Conservation (phyloP, 2,329 filamentous ascomycete species). For the Beauveria medogensis region DNA sequence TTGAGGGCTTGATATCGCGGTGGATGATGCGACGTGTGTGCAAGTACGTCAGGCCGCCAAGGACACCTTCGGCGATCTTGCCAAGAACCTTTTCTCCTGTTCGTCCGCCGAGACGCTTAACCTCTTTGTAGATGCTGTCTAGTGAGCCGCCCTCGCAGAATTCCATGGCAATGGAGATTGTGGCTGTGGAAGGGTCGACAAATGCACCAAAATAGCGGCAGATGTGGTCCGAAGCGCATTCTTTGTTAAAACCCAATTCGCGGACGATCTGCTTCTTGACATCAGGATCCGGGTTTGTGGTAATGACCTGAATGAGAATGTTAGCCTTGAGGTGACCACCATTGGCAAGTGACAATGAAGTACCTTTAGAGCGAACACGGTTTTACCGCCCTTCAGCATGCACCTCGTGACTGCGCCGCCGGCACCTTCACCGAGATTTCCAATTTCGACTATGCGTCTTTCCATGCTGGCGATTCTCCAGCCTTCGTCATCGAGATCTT, state of each 20-base stretch:
- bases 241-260: conserved; percentile 96
- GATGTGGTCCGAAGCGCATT: conserved; percentile 91
- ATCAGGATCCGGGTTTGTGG: conserved; percentile 93
- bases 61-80: conserved; percentile 90
- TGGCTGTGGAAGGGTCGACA: conserved; percentile 89
- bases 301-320: conserved; percentile 67
- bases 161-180: conserved; percentile 98
- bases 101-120: conserved; percentile 87
- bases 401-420: conserved; percentile 92
- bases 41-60: conserved; percentile 89
- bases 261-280: conserved; percentile 98
- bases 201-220: conserved; percentile 97
- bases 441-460: conserved; percentile 78
- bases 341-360: conserved; percentile 15
- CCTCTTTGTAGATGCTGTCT: conserved; percentile 94
- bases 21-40: conserved; percentile 97
- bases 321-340: conserved; percentile 13
- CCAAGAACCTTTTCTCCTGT: conserved; percentile 96
- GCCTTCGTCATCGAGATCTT: conserved; percentile 88
- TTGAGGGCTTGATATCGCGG: conserved; percentile 96
- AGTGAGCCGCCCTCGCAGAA: conserved; percentile 95
- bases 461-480: conserved; percentile 91
- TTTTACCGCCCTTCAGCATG: conserved; percentile 83
- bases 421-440: conserved; percentile 86
- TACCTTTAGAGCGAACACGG: conserved; percentile 93